phyloP scores from a whole-genome alignment of 2,329 filamentous ascomycete genomes.

The Sclerotinia subarctica region DNA sequence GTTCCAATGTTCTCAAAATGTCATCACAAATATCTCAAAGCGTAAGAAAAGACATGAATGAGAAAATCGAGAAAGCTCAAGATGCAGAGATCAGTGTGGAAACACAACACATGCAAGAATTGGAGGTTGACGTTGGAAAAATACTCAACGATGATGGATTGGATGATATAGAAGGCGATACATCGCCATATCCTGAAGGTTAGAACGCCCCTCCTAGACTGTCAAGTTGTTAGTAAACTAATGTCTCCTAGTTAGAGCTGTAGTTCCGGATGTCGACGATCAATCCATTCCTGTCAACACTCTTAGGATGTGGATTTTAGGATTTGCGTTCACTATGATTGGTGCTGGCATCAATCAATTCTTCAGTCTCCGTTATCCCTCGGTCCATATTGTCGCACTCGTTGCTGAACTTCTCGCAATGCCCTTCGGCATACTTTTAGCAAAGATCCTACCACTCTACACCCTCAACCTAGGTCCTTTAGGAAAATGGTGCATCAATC shows the following conservation, averaged over 20 bases:
- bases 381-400: slow-evolving; percentile 35
- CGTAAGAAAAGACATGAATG: background rate
- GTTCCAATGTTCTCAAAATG: background rate
- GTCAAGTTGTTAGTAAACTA: slow-evolving; percentile 40
- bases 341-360: slow-evolving; percentile 33
- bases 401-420: slow-evolving; percentile 30
- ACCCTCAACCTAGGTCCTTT: slow-evolving; percentile 23
- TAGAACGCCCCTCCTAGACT: no score
- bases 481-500: slow-evolving; percentile 49
- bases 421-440: slow-evolving; percentile 27
- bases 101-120: slow-evolving; percentile 26
- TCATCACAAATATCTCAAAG: slow-evolving; percentile 1
- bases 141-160: slow-evolving; percentile 23
- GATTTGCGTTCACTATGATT: slow-evolving; percentile 41
- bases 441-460: slow-evolving; percentile 43
- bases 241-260: slow-evolving; percentile 43
- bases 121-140: slow-evolving; percentile 26
- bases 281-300: slow-evolving; percentile 64
- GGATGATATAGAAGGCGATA: slow-evolving; percentile 26
- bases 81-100: slow-evolving; percentile 18
- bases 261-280: slow-evolving; percentile 62
- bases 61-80: slow-evolving; percentile 7
- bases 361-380: slow-evolving; percentile 32
- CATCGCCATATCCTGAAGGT: slow-evolving; percentile 60
- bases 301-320: slow-evolving; percentile 62